Evolutionary conservation across 2,329 filamentous ascomycete species (phyloP).

Genomic region (Aspergillus ochraceus): DNA sequence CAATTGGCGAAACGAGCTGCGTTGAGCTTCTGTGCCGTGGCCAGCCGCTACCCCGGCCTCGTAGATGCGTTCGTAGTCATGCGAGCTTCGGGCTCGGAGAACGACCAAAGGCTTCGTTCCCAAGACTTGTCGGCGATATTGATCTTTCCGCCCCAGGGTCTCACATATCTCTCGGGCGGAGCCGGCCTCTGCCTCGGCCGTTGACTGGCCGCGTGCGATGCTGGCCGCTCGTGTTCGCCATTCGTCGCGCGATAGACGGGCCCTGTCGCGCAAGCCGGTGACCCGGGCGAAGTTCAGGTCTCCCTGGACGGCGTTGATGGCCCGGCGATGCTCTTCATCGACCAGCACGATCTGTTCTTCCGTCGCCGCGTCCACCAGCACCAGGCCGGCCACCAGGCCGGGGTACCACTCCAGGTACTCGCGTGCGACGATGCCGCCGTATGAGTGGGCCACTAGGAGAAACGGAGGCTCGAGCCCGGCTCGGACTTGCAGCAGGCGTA

Average conservation of each 20-base stretch:
- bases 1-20: conserved; percentile 26
- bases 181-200: conserved; percentile 23
- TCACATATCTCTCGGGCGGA: conserved; percentile 25
- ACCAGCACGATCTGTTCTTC: conserved; percentile 35
- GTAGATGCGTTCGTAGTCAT: conserved; percentile 37
- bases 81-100: conserved; percentile 33
- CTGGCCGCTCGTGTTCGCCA: conserved; percentile 34
- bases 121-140: conserved; percentile 29
- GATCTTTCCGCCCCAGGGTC: conserved; percentile 30
- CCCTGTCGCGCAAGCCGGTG: conserved; percentile 30
- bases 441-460: conserved; percentile 41
- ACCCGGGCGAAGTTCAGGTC: conserved; percentile 32
- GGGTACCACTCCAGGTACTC: conserved; percentile 38
- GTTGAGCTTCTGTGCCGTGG: conserved; percentile 35
- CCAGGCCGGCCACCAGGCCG: conserved; percentile 35
- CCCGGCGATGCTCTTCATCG: conserved; percentile 29
- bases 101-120: conserved; percentile 35
- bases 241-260: conserved; percentile 33
- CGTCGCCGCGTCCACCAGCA: conserved; percentile 38
- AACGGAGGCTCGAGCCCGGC: conserved; percentile 27
- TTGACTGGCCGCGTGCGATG: conserved; percentile 23
- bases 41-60: conserved; percentile 31
- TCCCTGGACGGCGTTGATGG: conserved; percentile 30
- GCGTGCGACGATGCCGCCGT: conserved; percentile 41
- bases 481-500: conserved; percentile 29